phyloP scores from a whole-genome alignment of 192 early-diverging fungal genomes.

The Lobosporangium transversale region DNA sequence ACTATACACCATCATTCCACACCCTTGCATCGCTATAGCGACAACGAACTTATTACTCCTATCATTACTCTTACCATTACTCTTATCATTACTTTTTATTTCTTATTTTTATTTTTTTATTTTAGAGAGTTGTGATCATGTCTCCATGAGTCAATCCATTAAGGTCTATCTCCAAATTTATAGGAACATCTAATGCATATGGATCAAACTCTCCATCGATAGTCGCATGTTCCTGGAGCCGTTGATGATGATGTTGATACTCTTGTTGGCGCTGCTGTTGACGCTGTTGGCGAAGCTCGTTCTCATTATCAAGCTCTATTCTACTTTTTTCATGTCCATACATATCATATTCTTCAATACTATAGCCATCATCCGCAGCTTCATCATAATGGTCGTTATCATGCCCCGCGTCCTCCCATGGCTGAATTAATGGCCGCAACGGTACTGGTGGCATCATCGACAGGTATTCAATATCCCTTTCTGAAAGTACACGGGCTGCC shows the following conservation, averaged over 20 bases:
- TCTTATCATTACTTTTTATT: neutral
- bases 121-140: neutral
- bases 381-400: slow-evolving; percentile 34
- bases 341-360: slow-evolving; percentile 22
- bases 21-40: neutral
- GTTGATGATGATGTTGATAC: neutral
- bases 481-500: slow-evolving; percentile 22
- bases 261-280: neutral
- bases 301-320: neutral
- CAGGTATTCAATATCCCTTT: slow-evolving; percentile 44
- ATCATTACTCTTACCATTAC: neutral
- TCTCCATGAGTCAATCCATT: slow-evolving; percentile 40
- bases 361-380: slow-evolving; percentile 21
- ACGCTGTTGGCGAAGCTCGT: neutral
- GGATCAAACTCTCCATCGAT: slow-evolving; percentile 24
- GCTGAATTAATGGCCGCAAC: slow-evolving; percentile 16
- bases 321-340: slow-evolving; percentile 6
- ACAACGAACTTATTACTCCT: neutral
- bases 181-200: slow-evolving; percentile 44
- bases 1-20: neutral
- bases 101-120: neutral
- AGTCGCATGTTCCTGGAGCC: neutral
- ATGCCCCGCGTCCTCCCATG: slow-evolving; percentile 15
- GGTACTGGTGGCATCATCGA: slow-evolving; percentile 38
- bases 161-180: slow-evolving; percentile 45